Base-by-base conservation (phyloP, 495 filamentous ascomycete genomes). In the Monascus purpureus region DNA sequence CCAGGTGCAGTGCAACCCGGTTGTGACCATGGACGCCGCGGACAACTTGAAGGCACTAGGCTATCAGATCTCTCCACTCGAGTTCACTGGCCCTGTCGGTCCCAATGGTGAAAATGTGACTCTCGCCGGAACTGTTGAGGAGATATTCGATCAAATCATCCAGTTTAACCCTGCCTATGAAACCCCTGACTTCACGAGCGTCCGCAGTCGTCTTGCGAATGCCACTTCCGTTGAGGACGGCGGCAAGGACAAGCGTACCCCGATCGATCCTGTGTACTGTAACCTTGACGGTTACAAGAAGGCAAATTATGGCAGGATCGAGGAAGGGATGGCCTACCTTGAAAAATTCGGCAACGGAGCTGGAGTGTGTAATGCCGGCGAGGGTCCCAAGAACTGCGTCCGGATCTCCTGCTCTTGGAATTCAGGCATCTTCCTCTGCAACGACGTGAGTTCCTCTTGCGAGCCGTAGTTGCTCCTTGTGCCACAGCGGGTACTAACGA, bases 351-450 rank as follows among this genome's bases (percentile, higher is more conserved):
- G n/a, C n/a, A 22, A 9, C 20, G 5, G 4, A 9, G 9, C 4
- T 4, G 20, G 20, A 22, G 5, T 22, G 20, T 22, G 4, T 9
- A 22, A 22, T 9, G 20, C 9, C 9, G 20, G 20, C 4, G 5
- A 4, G 4, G 20, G 20, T 22, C 20, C 43, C 41, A 26, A 25
- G 16, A 17, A 23, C n/a, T 39, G 37, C 36, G 33, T 17, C 8
- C 11, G 33, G 5, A 32, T 39, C 6, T 25, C 17, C 25, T 39
- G 37, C 27, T 20, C 33, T 15, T n/a, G 22, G 3, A 30, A 39
- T 13, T 19, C 37, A 9, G 37, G 19, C 26, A 39, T 39, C n/a
- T 39, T 24, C 24, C 36, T 33, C 33, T 39, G 37, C 19, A 39
- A 39, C 16, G 23, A 38, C 13, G 37, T 38, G 9, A 14, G 37